Base-by-base conservation (phyloP, 306 rosid genomes). In the Cicer bijugum region DNA sequence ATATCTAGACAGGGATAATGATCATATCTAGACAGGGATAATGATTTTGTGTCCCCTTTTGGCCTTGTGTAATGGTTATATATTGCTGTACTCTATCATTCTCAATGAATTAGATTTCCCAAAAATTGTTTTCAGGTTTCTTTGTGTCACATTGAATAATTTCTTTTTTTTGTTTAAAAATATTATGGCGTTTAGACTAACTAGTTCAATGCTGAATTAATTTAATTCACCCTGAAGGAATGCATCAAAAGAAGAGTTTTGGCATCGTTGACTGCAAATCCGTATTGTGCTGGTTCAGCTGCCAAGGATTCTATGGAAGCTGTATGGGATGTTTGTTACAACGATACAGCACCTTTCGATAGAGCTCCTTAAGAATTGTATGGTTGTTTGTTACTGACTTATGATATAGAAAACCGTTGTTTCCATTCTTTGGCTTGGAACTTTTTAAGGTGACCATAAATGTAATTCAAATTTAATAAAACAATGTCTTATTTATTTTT, bases 261-360 rank as follows among this genome's bases (percentile, higher is more conserved):
- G 96, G 61, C 63, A 82, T 91, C 96, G 8, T 69, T 94, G 75
- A 40, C 77, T 16, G 51, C 74, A 14, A 89, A 85, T 75, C 97
- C 98, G 2, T 73, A 20, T 78, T 89, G 96, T 84, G 75, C 88
- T 39, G 87, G 83, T 53, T 74, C 82, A 33, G 84, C 85, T 43
- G 89, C 91, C 45, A 94, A 87, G 83, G 91, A 92, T 71, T 90
- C 91, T 75, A 83, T 91, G 97, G 98, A 93, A 75, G 89, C 92
- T 47, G 92, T 89, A 23, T 93, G 98, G 98, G 96, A 94, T 79
- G 74, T 78, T 74, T 91, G 98, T 81, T 93, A 91, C 69, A 89
- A 91, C 50, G 98, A 94, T 63, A 89, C 92, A 0, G 64, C 85
- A 51, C 98, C 97, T 46, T 94, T 89, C 59, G 91, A 91, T 61